phyloP scores from a whole-genome alignment of 805 yeast species.

The Candida ovalis region DNA sequence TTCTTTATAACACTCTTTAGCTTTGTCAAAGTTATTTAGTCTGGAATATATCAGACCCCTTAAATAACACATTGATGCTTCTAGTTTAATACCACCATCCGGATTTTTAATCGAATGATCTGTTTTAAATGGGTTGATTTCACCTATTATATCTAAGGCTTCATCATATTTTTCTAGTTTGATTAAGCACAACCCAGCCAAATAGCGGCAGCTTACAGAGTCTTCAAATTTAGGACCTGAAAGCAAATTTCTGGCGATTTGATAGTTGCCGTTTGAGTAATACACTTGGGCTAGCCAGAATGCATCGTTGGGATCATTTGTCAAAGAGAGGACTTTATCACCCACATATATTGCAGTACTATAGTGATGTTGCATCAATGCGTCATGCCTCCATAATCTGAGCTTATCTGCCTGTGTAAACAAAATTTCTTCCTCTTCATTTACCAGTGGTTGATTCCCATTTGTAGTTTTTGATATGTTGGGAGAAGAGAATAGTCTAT shows the following conservation, averaged over 20 bases:
- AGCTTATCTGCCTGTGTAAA: constrained; percentile 79
- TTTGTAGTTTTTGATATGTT: constrained; percentile 15
- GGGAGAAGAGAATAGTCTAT: constrained; percentile 24
- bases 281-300: constrained; percentile 95
- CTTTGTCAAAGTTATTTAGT: constrained; percentile 79
- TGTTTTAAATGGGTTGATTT: constrained; percentile 63
- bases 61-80: constrained; percentile 80
- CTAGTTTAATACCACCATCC: constrained; percentile 85
- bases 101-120: constrained; percentile 37
- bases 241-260: constrained; percentile 72
- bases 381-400: constrained; percentile 90
- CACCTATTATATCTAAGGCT: constrained; percentile 83
- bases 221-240: constrained; percentile 51
- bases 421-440: constrained; percentile 35
- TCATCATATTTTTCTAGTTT: constrained; percentile 80
- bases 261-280: constrained; percentile 69
- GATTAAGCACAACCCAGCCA: constrained; percentile 70
- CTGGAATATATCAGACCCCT: constrained; percentile 81
- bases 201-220: constrained; percentile 73
- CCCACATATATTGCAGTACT: constrained; percentile 88
- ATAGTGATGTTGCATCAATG: constrained; percentile 87
- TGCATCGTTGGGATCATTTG: constrained; percentile 88
- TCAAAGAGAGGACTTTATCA: constrained; percentile 80
- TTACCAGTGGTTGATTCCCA: constrained; percentile 6
- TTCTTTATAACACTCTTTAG: constrained; percentile 82